Evolutionary conservation across 257 asterid genomes (phyloP), one percentile per base, ranked within the genome.

Genomic region (Plantago ovata): DNA sequence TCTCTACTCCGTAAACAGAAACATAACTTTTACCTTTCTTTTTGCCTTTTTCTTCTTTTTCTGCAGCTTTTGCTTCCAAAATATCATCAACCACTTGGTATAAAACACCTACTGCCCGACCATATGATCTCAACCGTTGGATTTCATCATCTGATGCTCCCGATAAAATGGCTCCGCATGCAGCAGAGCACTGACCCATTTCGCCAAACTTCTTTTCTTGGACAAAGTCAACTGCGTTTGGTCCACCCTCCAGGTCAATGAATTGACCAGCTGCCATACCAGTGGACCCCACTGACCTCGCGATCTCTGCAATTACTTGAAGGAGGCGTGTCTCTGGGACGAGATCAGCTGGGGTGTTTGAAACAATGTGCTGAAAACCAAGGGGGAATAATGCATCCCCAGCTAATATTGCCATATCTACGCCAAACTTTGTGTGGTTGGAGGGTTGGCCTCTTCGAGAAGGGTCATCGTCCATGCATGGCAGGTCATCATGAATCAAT

Each of bases 201-300:
- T 92, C 98, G 9, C 98, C 95, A 14, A 69, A 92, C 68, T 92
- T 92, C 79, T 85, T 91, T 56, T 87, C 93, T 69, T 85, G 93
- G 32, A 87, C 84, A 20, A 83, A 85, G 14, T 81, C 92, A 15
- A 91, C 81, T 11, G 82, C 89, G 38, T 80, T 74, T 14, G 96
- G 84, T 14, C 88, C 86, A 32, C 95, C 94, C 61, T 81, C 96
- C 10, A 87, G 89, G 73, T 87, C 98, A 6, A 87, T 45, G 22
- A 91, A 80, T 74, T 91, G 98, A 38, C 98, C 96, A 0, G 96
- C 98, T 38, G 93, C 95, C 98, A 91, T 91, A 4, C 98, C 96
- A 0, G 95, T 87, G 72, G 98, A 87, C 56, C 98, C 98, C 77
- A 91, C 98, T 12, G 98, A 87, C 60, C 94, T 74, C 10, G 96